Percentiles rank a stretch among this genome's conserved stretches.
Conservation (phyloP, 768 basidiomycete species). For the Trametes coccinea region DNA sequence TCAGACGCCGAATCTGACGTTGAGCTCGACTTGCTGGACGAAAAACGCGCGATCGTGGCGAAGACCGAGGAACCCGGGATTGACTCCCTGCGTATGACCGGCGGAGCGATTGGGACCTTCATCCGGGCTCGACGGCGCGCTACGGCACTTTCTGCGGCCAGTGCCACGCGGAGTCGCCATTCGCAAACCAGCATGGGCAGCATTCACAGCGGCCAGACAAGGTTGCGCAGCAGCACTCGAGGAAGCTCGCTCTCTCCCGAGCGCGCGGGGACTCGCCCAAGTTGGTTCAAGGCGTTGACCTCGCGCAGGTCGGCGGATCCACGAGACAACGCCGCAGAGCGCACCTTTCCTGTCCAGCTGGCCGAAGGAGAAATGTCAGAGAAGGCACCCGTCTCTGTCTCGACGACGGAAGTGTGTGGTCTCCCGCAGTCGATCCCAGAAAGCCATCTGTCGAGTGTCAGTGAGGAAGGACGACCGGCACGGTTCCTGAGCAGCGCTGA, state of each 20-base stretch:
- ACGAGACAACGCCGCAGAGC: neutral
- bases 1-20: slow-evolving; percentile 9
- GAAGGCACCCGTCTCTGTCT: slow-evolving; percentile 1
- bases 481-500: slow-evolving; percentile 15
- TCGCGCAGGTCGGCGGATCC: neutral
- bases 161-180: slow-evolving; percentile 12
- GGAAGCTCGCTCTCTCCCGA: slow-evolving; percentile 8
- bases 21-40: slow-evolving; percentile 22
- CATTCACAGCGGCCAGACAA: slow-evolving; percentile 9
- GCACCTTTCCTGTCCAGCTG: neutral
- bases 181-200: slow-evolving; percentile 9
- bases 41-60: slow-evolving; percentile 28
- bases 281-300: slow-evolving; percentile 15
- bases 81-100: slow-evolving; percentile 84
- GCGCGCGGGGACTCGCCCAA: neutral
- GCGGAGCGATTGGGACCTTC: slow-evolving; percentile 85
- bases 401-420: slow-evolving; percentile 4
- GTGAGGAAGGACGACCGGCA: neutral
- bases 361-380: slow-evolving; percentile 5
- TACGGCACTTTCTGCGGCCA: slow-evolving; percentile 24
- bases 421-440: slow-evolving; percentile 3
- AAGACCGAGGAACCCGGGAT: slow-evolving; percentile 82
- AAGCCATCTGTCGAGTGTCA: slow-evolving; percentile 1
- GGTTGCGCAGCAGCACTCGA: neutral
- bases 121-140: slow-evolving; percentile 53